Base-by-base conservation (phyloP, 2,329 filamentous ascomycete genomes). In the Neonectria ditissima region DNA sequence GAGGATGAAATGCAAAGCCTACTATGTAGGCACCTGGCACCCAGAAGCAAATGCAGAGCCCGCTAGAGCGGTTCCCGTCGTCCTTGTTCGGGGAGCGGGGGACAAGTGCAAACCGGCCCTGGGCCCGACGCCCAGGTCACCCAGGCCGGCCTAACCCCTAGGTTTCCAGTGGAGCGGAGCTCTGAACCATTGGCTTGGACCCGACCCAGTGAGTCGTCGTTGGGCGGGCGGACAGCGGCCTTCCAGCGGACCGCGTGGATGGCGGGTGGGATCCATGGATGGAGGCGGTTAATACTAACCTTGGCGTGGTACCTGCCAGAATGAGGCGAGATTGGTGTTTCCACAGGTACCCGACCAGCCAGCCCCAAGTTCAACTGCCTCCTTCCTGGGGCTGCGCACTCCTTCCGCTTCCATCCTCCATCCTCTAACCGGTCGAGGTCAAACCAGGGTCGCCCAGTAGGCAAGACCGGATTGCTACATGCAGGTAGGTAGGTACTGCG, bases 311-410 rank as follows among this genome's bases (percentile, higher is more conserved):
- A 51, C 63, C 41, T 63, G 52, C 44, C 48, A 37, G 32, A 34
- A 44, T 18, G 56, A 63, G 65, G 65, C 56, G 56, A 66, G 58
- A 58, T 58, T 48, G 39, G 59, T 62, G 39, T 37, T 55, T 18
- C 28, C 14, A 24, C 22, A 55, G 16, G 50, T 65, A 59, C 50
- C 24, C 4, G 24, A 26, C 24, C 24, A 26, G 24, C 24, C 44
- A 44, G 26, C 34, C 55, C 44, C 39, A 51, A 43, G 28, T 55
- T 39, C 34, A 32, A 39, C 37, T 37, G 47, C 16, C 59, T 52
- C 52, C 22, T 55, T 62, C 45, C 24, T 16, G 59, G 55, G 32
- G 28, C 44, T 34, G 50, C 45, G 20, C 32, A 37, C 41, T 20
- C 28, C 47, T 50, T 62, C 45, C 53, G n/a, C n/a, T n/a, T n/a